Conservation (phyloP, 352 stramenopile genomes). For the Globisporangium alternatum region DNA sequence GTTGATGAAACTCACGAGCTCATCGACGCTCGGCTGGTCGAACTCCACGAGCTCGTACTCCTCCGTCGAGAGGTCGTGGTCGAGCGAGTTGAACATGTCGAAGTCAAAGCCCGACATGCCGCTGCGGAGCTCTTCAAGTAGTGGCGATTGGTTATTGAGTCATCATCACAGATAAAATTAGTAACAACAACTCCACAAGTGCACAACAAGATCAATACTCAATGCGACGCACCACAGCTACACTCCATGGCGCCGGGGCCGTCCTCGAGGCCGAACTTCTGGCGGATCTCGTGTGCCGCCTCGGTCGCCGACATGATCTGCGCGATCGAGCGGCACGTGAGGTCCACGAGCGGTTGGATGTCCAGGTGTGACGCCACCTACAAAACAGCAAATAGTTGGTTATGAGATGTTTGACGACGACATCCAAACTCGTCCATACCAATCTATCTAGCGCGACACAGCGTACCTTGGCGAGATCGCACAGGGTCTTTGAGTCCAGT, state of each 20-base stretch:
- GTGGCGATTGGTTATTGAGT: not conserved
- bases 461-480: conserved; percentile 64
- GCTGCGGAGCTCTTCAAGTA: conserved; percentile 34
- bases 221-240: conserved; percentile 36
- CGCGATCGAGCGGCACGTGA: conserved; percentile 77
- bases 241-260: conserved; percentile 33
- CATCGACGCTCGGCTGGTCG: conserved; percentile 78
- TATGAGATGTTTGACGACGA: not conserved
- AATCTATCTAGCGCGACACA: not conserved
- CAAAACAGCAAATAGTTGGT: not conserved
- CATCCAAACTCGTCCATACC: not conserved
- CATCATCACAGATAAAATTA: not conserved
- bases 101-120: conserved; percentile 75
- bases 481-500: conserved; percentile 75
- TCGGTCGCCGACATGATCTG: conserved; percentile 85
- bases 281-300: conserved; percentile 66
- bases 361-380: conserved; percentile 75
- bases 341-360: conserved; percentile 77
- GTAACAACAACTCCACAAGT: not conserved
- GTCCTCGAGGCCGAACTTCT: conserved; percentile 78
- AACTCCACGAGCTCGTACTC: conserved; percentile 81
- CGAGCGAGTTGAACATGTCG: conserved; percentile 73
- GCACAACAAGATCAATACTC: not conserved
- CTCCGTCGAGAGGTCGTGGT: conserved; percentile 73
- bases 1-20: conserved; percentile 83